Evolutionary conservation across 805 yeast genomes (phyloP).

Genomic region (Ogataea siamensis): DNA sequence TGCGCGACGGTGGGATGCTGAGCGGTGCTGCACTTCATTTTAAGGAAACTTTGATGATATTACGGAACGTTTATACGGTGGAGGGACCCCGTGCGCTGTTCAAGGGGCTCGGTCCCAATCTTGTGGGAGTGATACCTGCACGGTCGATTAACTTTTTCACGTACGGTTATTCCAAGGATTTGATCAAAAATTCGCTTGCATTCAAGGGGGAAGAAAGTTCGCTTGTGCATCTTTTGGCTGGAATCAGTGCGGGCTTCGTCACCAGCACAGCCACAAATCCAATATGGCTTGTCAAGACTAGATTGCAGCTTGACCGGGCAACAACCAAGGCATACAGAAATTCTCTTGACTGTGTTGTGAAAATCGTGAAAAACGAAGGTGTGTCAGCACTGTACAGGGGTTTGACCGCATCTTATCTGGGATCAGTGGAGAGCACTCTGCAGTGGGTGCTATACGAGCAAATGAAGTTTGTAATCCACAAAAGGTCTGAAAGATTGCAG

Average conservation of each 20-base stretch:
- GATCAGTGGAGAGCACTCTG: slow-evolving; percentile 86
- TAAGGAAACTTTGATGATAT: slow-evolving; percentile 73
- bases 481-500: slow-evolving; percentile 42
- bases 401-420: slow-evolving; percentile 90
- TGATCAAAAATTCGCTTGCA: slow-evolving; percentile 56
- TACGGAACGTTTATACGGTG: slow-evolving; percentile 59
- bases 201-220: slow-evolving; percentile 77
- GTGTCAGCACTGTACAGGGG: slow-evolving; percentile 80
- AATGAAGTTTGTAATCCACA: slow-evolving; percentile 70
- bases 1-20: slow-evolving; percentile 29
- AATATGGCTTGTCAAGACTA: slow-evolving; percentile 93
- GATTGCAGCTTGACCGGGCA: slow-evolving; percentile 86
- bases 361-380: slow-evolving; percentile 76
- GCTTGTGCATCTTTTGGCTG: slow-evolving; percentile 81
- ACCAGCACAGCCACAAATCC: slow-evolving; percentile 98
- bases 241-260: slow-evolving; percentile 87
- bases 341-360: slow-evolving; percentile 78
- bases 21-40: slow-evolving; percentile 56
- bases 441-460: slow-evolving; percentile 98
- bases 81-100: slow-evolving; percentile 90
- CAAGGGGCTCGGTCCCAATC: slow-evolving; percentile 93
- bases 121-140: slow-evolving; percentile 98
- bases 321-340: slow-evolving; percentile 64
- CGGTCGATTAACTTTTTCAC: slow-evolving; percentile 95
- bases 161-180: slow-evolving; percentile 87